Conservation (phyloP, 306 rosid genomes). For the Inga laurina region DNA sequence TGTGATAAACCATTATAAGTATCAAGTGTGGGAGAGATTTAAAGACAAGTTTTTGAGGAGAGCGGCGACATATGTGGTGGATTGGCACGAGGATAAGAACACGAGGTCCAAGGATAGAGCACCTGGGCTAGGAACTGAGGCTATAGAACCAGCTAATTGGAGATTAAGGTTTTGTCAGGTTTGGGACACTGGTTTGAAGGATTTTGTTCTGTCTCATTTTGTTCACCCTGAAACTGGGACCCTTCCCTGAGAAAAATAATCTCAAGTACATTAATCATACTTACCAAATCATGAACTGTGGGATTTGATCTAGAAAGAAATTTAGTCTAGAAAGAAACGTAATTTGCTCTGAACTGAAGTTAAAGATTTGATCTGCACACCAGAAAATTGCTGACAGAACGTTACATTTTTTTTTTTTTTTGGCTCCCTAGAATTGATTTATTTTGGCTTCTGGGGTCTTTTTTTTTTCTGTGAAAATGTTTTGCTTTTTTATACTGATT, state of each 20-base stretch:
- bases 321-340: neutral
- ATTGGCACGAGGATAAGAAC: constrained; percentile 90
- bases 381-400: neutral
- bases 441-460: constrained; percentile 32
- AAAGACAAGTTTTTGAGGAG: constrained; percentile 83
- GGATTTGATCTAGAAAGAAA: neutral
- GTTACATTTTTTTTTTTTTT: neutral
- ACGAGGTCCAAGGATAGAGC: constrained; percentile 94
- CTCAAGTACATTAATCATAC: neutral
- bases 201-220: constrained; percentile 62
- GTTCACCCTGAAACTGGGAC: constrained; percentile 66
- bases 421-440: neutral
- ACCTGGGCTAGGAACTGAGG: constrained; percentile 91
- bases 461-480: constrained; percentile 25
- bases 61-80: constrained; percentile 94
- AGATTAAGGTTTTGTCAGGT: constrained; percentile 80
- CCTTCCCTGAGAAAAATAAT: constrained; percentile 76
- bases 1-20: constrained; percentile 86
- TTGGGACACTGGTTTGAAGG: constrained; percentile 85
- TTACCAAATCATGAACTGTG: neutral
- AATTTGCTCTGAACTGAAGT: neutral
- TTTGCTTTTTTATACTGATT: constrained; percentile 21
- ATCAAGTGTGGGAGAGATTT: constrained; percentile 92
- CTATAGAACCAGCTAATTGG: constrained; percentile 87
- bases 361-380: neutral